Evolutionary conservation across 2,329 filamentous ascomycete genomes (phyloP).

Genomic region (Ceratocystis papillata): DNA sequence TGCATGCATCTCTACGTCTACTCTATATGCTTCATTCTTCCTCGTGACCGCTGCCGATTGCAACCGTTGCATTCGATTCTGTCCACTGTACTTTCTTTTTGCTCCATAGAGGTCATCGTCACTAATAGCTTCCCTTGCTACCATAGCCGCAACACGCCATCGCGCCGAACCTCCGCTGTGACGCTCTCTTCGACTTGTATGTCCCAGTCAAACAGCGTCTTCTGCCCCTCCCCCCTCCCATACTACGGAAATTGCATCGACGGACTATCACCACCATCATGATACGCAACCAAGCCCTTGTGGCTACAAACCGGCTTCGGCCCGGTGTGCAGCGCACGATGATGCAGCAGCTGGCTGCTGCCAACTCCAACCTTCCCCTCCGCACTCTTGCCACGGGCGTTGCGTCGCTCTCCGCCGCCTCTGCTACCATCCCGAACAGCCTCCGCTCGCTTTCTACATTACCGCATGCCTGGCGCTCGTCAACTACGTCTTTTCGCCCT

Average conservation of each 20-base stretch:
- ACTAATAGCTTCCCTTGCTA: constrained; percentile 1
- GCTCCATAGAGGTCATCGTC: neutral
- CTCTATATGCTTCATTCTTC: neutral
- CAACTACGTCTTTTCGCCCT: constrained; percentile 8
- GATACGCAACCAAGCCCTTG: constrained; percentile 23
- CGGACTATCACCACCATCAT: constrained; percentile 12
- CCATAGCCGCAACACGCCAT: neutral
- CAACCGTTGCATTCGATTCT: neutral
- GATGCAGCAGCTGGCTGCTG: constrained; percentile 21
- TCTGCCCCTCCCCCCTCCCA: neutral
- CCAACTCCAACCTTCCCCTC: constrained; percentile 19
- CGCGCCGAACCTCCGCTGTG: neutral
- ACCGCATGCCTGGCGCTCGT: constrained; percentile 10
- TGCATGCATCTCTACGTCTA: neutral
- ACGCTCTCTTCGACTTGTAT: too few relatives aligned
- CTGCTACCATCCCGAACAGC: constrained; percentile 28
- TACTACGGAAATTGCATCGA: neutral
- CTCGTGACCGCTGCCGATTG: neutral
- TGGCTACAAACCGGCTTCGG: constrained; percentile 22
- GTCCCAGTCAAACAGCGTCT: neutral
- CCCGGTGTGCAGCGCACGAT: constrained; percentile 20
- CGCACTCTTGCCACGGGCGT: constrained; percentile 14
- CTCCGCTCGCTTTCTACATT: constrained; percentile 23
- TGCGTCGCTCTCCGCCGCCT: constrained; percentile 14
- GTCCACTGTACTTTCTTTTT: neutral